phyloP scores from a whole-genome alignment of 2,329 filamentous ascomycete genomes.

The Diaporthe citri region DNA sequence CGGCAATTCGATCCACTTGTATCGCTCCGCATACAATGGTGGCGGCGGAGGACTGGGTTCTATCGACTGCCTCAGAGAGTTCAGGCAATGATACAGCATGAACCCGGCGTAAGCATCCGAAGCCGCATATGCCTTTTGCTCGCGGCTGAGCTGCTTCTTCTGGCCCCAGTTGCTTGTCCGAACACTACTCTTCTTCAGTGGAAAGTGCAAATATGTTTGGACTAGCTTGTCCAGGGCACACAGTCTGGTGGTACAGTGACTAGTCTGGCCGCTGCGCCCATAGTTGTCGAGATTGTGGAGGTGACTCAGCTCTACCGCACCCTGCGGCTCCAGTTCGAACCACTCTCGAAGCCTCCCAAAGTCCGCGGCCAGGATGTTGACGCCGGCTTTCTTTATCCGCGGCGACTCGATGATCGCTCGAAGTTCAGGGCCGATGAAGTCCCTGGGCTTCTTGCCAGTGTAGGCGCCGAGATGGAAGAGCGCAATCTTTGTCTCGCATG shows the following conservation, averaged over 20 bases:
- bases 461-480: slow-evolving; percentile 20
- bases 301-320: slow-evolving; percentile 27
- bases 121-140: slow-evolving; percentile 25
- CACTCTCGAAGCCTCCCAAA: slow-evolving; percentile 1
- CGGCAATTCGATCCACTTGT: not conserved
- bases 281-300: slow-evolving; percentile 24
- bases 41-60: not conserved
- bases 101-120: slow-evolving; percentile 20
- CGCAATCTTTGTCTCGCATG: slow-evolving; percentile 16
- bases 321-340: slow-evolving; percentile 15
- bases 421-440: not conserved
- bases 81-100: slow-evolving; percentile 27
- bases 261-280: not conserved
- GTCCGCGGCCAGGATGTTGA: slow-evolving; percentile 32
- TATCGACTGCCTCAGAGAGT: not conserved
- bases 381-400: not conserved
- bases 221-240: slow-evolving; percentile 21
- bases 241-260: slow-evolving; percentile 35
- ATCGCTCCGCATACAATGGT: slow-evolving; percentile 4
- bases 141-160: not conserved
- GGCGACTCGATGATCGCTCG: slow-evolving; percentile 8
- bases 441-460: slow-evolving; percentile 39
- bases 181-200: slow-evolving; percentile 27
- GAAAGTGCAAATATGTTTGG: slow-evolving; percentile 9
- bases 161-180: slow-evolving; percentile 32